Percentiles rank a stretch among this genome's conserved stretches.
These are phyloP conservation scores for Vaucheria bursata DNA, from an alignment of 352 stramenopile genomes.

Conservation along the genomic window DNA sequence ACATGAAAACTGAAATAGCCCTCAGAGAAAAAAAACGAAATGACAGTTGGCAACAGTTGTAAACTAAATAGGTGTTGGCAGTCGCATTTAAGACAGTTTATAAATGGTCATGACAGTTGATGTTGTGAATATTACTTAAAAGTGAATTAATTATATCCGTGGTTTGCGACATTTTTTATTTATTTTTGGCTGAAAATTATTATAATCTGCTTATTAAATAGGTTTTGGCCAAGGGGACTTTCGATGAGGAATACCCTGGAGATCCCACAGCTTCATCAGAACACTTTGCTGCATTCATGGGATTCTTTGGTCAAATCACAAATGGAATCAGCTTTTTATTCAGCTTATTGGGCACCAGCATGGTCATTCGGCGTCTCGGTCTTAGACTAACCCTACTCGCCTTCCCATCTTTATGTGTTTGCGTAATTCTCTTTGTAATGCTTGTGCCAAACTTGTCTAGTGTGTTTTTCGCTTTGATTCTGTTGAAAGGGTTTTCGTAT, in stretches of 20 bases:
- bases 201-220: no score
- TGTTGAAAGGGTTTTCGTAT: slow-evolving; percentile 70
- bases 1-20: no score
- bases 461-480: slow-evolving; percentile 72
- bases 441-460: slow-evolving; percentile 48
- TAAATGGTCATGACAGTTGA: no score
- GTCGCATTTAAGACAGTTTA: not conserved
- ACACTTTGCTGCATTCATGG: slow-evolving; percentile 68
- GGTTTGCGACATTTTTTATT: not conserved
- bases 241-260: slow-evolving; percentile 59
- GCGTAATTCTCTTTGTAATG: slow-evolving; percentile 46
- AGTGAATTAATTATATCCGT: no score
- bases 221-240: slow-evolving; percentile 59
- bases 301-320: slow-evolving; percentile 65
- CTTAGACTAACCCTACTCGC: slow-evolving; percentile 63
- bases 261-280: slow-evolving; percentile 55
- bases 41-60: no score
- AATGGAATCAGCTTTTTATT: slow-evolving; percentile 69
- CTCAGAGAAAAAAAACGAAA: no score
- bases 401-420: slow-evolving; percentile 61
- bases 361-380: slow-evolving; percentile 66
- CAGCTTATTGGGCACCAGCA: slow-evolving; percentile 64
- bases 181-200: not conserved
- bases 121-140: no score
- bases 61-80: no score